Conservation (phyloP, 2,329 filamentous ascomycete genomes). For the Fusarium denticulatum region DNA sequence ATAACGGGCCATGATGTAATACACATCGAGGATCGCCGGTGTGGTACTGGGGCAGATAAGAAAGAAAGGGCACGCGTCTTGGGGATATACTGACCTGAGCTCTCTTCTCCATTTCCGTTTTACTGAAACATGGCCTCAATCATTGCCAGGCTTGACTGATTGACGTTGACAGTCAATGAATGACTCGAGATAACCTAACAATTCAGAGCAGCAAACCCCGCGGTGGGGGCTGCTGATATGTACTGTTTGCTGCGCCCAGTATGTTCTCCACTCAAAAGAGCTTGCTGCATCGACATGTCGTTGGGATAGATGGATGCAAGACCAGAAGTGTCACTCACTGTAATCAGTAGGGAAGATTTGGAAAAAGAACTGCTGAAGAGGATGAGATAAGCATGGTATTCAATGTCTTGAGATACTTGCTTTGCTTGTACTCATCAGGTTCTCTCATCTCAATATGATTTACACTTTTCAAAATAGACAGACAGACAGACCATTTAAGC, state of each 20-base stretch:
- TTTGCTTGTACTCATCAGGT: background rate
- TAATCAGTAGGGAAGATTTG: background rate
- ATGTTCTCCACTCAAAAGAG: conserved; percentile 20
- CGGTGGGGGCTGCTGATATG: conserved; percentile 14
- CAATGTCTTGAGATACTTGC: background rate
- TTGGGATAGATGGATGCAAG: background rate
- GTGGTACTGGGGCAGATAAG: background rate
- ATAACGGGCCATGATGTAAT: background rate
- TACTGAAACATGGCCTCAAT: conserved; percentile 40
- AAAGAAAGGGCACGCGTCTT: background rate
- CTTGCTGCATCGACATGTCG: background rate
- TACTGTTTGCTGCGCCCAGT: conserved; percentile 7
- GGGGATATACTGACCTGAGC: conserved; percentile 46
- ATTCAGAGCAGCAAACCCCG: conserved; percentile 19
- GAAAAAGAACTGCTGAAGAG: background rate
- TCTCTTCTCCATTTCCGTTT: conserved; percentile 50
- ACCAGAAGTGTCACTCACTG: background rate
- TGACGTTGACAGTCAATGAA: background rate
- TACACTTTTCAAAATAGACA: background rate
- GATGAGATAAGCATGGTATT: too few relatives aligned
- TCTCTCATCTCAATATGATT: background rate
- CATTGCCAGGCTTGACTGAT: conserved; percentile 20
- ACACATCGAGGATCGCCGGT: background rate
- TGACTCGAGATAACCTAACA: background rate
- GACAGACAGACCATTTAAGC: background rate